Evolutionary conservation across 106 monocot genomes (phyloP).

Genomic region (Amphibolis antarctica): DNA sequence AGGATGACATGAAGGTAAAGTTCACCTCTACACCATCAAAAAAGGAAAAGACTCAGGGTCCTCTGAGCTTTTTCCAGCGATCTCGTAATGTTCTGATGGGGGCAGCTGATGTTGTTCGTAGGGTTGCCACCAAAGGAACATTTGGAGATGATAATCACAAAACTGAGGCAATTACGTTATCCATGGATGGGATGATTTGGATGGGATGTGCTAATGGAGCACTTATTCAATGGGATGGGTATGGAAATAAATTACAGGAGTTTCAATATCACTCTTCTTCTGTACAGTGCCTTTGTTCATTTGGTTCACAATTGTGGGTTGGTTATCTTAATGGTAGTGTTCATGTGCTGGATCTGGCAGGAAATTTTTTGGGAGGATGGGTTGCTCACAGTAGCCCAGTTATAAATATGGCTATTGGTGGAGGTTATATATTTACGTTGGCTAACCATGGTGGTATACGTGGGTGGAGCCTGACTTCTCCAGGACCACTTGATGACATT

Average conservation of each 20-base stretch:
- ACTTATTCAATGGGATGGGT: constrained; percentile 88
- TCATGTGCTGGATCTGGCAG: constrained; percentile 72
- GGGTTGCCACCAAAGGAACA: constrained; percentile 73
- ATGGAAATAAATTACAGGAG: constrained; percentile 67
- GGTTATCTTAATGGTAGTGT: constrained; percentile 70
- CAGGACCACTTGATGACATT: constrained; percentile 63
- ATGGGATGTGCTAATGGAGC: constrained; percentile 79
- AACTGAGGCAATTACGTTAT: constrained; percentile 55
- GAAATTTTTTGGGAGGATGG: constrained; percentile 68
- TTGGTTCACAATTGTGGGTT: constrained; percentile 66
- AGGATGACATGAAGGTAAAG: constrained; percentile 81
- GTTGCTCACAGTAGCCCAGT: constrained; percentile 76
- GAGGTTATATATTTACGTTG: constrained; percentile 59
- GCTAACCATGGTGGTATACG: constrained; percentile 94
- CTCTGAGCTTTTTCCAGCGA: constrained; percentile 77
- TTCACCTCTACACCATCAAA: constrained; percentile 42
- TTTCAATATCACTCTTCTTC: constrained; percentile 54
- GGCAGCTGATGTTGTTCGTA: constrained; percentile 86
- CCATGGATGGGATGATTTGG: constrained; percentile 78
- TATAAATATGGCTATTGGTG: constrained; percentile 69
- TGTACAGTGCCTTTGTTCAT: constrained; percentile 64
- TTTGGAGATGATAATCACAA: constrained; percentile 69
- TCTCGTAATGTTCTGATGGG: constrained; percentile 90
- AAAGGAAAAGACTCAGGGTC: constrained; percentile 76
- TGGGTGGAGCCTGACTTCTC: constrained; percentile 72